Conservation (phyloP, 1,139 yeast species). For the Taphrina populina region DNA sequence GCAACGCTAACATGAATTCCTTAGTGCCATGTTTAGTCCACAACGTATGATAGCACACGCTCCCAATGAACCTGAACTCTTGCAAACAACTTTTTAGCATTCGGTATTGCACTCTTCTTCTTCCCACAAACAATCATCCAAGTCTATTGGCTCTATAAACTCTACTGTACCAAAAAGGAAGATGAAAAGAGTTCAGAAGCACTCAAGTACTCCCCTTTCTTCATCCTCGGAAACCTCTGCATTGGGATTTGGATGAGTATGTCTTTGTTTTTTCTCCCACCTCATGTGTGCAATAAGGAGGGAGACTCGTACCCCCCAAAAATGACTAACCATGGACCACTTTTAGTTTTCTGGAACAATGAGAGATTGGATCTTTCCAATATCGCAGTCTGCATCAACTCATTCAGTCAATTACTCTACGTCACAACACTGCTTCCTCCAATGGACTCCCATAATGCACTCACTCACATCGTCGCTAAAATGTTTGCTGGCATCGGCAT, state of each 20-base stretch:
- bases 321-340: background rate
- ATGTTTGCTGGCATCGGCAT: constrained; percentile 32
- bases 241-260: constrained; percentile 22
- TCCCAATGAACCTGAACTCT: background rate
- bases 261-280: too few relatives aligned
- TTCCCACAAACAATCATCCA: constrained; percentile 26
- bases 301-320: too few relatives aligned
- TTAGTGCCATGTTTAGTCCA: constrained; percentile 28
- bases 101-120: constrained; percentile 21
- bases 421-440: constrained; percentile 23
- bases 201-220: constrained; percentile 23
- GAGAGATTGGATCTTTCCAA: constrained; percentile 23
- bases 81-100: background rate
- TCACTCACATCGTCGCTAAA: constrained; percentile 31
- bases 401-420: constrained; percentile 22
- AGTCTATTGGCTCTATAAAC: constrained; percentile 28
- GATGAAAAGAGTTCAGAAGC: constrained; percentile 11
- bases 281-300: too few relatives aligned
- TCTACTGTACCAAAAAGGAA: constrained; percentile 5
- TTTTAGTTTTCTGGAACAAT: constrained; percentile 27
- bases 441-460: constrained; percentile 15
- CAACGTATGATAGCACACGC: constrained; percentile 7
- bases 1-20: too few relatives aligned
- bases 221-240: constrained; percentile 28
- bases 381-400: constrained; percentile 29